Base-by-base conservation (phyloP, 192 early-diverging fungal genomes). In the Martensiomyces pterosporus region DNA sequence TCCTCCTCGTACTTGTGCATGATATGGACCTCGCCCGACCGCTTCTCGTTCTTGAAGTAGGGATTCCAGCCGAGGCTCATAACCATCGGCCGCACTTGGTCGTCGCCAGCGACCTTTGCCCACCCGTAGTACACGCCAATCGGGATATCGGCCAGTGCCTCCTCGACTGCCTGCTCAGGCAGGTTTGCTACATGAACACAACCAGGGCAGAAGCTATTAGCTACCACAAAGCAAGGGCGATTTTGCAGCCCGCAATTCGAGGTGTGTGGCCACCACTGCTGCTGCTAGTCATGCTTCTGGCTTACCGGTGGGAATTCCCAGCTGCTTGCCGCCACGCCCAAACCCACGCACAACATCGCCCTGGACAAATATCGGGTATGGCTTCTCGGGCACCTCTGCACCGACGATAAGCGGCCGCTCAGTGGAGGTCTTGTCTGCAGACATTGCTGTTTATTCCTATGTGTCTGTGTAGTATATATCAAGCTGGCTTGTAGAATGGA, bases 61-160 rank as follows among this genome's bases (percentile, higher is more conserved):
- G 97, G 97, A 72, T 99, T 99, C 97, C 97, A 99, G 14, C 97
- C 97, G 36, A 93, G 82, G 47, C 88, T 91, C 93, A 98, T 95
- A 14, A 97, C 95, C 95, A 99, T 98, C n/a, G 91, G 90, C 37
- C 82, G 81, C 6, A 98, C 84, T 0, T 57, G 49, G 9, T 55
- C 43, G 34, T 60, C 65, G 43, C 43, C 40, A 24, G 58, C 82
- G 16, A 98, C 81, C 22, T 80, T 73, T 16, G 90, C 92, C 91
- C 92, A 99, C 4, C 97, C 97, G 52, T 86, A 91, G 76, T 97
- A 94, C 42, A 99, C 90, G 46, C 97, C 97, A 13, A 88, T 86
- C 1, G 85, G 80, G 25, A 93, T 47, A 16, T 78, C 70, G 8
- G 72, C 54, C 33, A 82, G 79, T 16, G 84, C 78, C n/a, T 51